Evolutionary conservation across 148 eudicot genomes (phyloP).

Genomic region (Nepenthes mirabilis): DNA sequence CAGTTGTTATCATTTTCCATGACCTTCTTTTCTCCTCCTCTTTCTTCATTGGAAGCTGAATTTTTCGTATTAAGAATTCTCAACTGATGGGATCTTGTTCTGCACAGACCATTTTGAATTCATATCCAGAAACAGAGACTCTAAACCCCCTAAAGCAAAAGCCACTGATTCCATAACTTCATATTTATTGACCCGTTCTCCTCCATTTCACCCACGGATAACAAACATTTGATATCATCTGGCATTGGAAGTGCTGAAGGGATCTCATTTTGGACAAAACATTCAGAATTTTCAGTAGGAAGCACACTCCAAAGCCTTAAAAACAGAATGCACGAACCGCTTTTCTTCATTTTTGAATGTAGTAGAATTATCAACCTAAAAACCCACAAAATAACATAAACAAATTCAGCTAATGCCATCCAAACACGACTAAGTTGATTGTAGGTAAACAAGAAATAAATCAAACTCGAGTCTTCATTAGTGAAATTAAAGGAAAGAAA

Average conservation of each 20-base stretch:
- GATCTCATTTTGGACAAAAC: slow-evolving; percentile 10
- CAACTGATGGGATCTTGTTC: slow-evolving; percentile 10
- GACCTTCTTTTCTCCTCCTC: neutral
- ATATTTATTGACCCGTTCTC: slow-evolving; percentile 1
- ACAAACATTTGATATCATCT: neutral
- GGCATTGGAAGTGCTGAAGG: slow-evolving; percentile 11
- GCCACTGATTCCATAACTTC: slow-evolving; percentile 8
- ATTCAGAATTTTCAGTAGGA: slow-evolving; percentile 14
- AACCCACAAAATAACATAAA: neutral
- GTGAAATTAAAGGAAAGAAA: neutral
- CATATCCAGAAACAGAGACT: slow-evolving; percentile 13
- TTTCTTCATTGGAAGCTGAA: neutral
- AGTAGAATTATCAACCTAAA: slow-evolving; percentile 31
- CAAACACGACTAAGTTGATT: neutral
- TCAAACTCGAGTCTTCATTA: no score
- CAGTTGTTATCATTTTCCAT: slow-evolving; percentile 9
- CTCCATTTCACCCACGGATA: neutral
- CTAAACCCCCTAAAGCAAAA: slow-evolving; percentile 15
- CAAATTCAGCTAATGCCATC: neutral
- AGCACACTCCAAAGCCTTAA: slow-evolving; percentile 14
- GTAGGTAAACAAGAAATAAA: neutral
- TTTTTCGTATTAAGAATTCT: slow-evolving; percentile 2
- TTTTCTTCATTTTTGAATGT: slow-evolving; percentile 10
- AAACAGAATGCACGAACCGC: slow-evolving; percentile 7
- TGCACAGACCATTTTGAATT: slow-evolving; percentile 4